phyloP scores from a whole-genome alignment of 2,329 filamentous ascomycete genomes.

The Aspergillus japonicus region DNA sequence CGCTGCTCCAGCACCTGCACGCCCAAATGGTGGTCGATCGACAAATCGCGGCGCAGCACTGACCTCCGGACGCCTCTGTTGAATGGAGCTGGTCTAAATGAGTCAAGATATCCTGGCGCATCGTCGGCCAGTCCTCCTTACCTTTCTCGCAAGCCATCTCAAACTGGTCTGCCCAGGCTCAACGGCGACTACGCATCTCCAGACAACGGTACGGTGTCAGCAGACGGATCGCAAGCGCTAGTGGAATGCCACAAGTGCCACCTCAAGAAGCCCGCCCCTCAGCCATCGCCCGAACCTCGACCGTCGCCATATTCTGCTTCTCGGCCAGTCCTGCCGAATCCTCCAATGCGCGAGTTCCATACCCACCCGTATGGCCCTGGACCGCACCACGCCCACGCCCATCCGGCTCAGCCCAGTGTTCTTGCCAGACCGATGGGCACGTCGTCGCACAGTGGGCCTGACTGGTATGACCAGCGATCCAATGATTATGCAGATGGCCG shows the following conservation, averaged over 20 bases:
- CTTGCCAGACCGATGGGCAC: constrained; percentile 31
- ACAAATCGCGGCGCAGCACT: constrained; percentile 54
- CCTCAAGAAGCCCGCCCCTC: constrained; percentile 43
- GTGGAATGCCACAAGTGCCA: constrained; percentile 77
- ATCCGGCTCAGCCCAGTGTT: constrained; percentile 26
- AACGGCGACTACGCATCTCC: constrained; percentile 30
- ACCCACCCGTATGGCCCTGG: constrained; percentile 30
- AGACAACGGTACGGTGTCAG: constrained; percentile 20
- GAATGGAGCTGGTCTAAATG: constrained; percentile 33
- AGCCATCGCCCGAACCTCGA: constrained; percentile 34
- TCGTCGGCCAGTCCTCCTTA: constrained; percentile 26
- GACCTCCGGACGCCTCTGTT: constrained; percentile 44
- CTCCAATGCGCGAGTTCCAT: constrained; percentile 32
- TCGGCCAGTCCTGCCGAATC: constrained; percentile 36
- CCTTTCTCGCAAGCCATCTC: constrained; percentile 27
- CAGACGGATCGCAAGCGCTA: constrained; percentile 38
- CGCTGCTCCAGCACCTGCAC: constrained; percentile 43
- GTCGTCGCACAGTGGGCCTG: constrained; percentile 30
- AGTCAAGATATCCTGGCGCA: constrained; percentile 15
- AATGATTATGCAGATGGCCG: constrained; percentile 29
- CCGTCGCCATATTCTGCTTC: constrained; percentile 36
- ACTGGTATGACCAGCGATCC: constrained; percentile 38
- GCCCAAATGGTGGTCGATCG: constrained; percentile 62
- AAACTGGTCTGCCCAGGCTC: constrained; percentile 24
- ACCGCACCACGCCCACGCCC: constrained; percentile 31